Evolutionary conservation across 202 grass and related monocot genomes (phyloP), one percentile per base, ranked within the genome.

Genomic region (Carex arenaria): DNA sequence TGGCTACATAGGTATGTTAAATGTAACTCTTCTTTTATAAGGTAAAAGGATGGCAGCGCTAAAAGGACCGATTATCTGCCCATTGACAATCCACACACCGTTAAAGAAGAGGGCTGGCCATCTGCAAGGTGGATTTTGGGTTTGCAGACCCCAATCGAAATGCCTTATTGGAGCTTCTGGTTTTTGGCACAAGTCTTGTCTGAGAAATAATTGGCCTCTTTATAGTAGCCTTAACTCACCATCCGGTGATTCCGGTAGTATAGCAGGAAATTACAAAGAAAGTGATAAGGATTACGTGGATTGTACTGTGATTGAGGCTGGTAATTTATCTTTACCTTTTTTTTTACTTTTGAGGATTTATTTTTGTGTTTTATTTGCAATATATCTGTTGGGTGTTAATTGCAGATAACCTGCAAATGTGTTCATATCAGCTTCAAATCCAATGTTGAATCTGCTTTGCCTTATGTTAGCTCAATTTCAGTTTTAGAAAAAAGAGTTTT

Each of bases 201-300:
- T 59, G 77, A 83, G 85, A 45, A 86, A 61, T 80, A 55, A 32
- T 4, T 91, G 89, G 92, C 71, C 80, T 32, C 67, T 80, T 62
- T 68, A 8, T 78, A 93, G 91, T 82, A 88, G 91, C 73, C 87
- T 82, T 72, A 90, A 88, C 66, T 98, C 95, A 31, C 90, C 92
- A 55, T 98, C 95, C 14, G 91, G 91, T 82, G 93, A 89, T 49
- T 87, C 87, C 53, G 87, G 95, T 78, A 85, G 89, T 76, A 86
- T 89, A 23, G 86, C 92, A 11, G 95, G 89, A 0, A 74, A 94
- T 38, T 98, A 91, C 85, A 92, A 80, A 82, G 85, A 90, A 65
- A 95, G 90, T 85, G 95, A 90, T 42, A 93, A 91, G 85, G 95
- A 98, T 38, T 98, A 93, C 80, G 93, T 98, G 34, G 64, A 95